phyloP scores from a whole-genome alignment of 108 stramenopile species.

The Discostella pseudostelligera region DNA sequence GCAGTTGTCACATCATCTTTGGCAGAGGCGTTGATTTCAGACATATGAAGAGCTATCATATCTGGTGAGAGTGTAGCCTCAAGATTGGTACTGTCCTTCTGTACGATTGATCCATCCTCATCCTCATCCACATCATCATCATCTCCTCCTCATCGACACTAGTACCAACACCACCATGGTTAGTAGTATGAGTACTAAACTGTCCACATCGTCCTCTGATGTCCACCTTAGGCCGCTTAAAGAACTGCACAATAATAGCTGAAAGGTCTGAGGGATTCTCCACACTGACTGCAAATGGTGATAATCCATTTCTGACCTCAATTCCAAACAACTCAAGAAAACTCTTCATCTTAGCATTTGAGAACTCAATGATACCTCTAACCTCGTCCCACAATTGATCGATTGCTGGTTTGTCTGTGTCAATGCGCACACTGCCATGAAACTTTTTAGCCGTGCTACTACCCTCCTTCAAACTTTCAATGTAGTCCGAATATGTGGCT shows the following conservation, averaged over 20 bases:
- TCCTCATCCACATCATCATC: not conserved
- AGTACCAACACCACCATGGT: not conserved
- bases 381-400: constrained; percentile 26
- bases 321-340: constrained; percentile 23
- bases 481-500: constrained; percentile 2
- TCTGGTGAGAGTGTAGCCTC: constrained; percentile 1
- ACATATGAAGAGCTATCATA: not conserved
- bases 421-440: not conserved
- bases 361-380: constrained; percentile 5
- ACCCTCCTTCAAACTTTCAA: constrained; percentile 9
- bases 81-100: not conserved
- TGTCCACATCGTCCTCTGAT: not conserved
- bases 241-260: not conserved
- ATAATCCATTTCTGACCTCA: constrained; percentile 14
- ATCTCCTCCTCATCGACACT: not conserved
- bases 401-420: constrained; percentile 1
- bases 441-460: not conserved
- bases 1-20: no score
- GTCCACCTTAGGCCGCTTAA: constrained; percentile 5
- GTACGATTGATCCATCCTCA: no score
- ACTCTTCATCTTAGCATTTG: constrained; percentile 1
- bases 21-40: no score
- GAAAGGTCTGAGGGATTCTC: not conserved
- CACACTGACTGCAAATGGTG: constrained; percentile 9
- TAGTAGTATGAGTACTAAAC: no score